Evolutionary conservation across 805 yeast genomes (phyloP).

Genomic region (Kodamaea leandrae): DNA sequence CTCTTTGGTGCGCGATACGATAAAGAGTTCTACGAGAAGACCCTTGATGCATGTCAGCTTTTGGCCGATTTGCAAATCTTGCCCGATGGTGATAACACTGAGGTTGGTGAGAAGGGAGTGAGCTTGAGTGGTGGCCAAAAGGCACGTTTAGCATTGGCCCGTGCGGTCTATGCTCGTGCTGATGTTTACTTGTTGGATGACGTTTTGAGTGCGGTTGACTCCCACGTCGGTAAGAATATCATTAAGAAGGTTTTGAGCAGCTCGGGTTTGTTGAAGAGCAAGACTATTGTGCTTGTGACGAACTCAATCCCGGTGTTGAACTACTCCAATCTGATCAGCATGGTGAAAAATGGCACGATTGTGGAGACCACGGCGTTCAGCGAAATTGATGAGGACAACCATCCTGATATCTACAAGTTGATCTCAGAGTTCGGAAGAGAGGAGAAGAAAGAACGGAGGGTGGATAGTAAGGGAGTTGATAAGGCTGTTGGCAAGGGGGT

Average conservation of each 20-base stretch:
- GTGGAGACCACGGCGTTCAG: constrained; percentile 15
- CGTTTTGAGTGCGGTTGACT: constrained; percentile 27
- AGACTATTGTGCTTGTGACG: constrained; percentile 27
- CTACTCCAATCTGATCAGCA: constrained; percentile 20
- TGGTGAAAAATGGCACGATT: constrained; percentile 21
- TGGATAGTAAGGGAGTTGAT: not conserved
- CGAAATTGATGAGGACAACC: constrained; percentile 16
- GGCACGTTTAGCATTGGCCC: constrained; percentile 28
- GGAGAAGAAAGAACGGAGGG: not conserved
- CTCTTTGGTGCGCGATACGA: constrained; percentile 25
- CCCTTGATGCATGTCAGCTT: constrained; percentile 27
- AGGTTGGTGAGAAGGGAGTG: constrained; percentile 31
- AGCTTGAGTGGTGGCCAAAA: constrained; percentile 31
- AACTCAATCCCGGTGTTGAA: constrained; percentile 25
- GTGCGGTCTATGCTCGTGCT: constrained; percentile 28
- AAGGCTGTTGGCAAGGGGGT: not conserved
- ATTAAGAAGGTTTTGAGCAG: constrained; percentile 24
- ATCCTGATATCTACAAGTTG: constrained; percentile 31
- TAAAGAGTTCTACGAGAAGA: constrained; percentile 19
- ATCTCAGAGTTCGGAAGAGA: constrained; percentile 36
- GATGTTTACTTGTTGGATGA: constrained; percentile 28
- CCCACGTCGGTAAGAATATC: constrained; percentile 29
- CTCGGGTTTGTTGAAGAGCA: constrained; percentile 22
- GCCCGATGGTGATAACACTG: constrained; percentile 28
- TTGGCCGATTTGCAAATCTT: constrained; percentile 23